Base-by-base conservation (phyloP, 495 filamentous ascomycete genomes). In the Rhypophila decipiens region DNA sequence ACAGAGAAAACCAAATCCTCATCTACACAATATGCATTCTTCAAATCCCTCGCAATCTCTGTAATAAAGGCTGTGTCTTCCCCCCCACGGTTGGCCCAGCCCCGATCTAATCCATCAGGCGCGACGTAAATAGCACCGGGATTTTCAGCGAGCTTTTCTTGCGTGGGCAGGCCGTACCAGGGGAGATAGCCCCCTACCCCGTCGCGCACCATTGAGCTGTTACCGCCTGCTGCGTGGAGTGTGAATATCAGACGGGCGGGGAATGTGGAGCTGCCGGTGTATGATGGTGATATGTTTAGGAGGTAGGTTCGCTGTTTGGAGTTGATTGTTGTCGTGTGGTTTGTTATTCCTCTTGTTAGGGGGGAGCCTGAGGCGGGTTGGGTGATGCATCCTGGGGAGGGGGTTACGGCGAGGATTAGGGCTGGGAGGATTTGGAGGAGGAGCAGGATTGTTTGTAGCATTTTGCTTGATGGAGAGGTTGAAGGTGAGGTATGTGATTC, bases 81-180 rank as follows among this genome's bases (percentile, higher is more conserved):
- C 35, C 67, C 67, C 1, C 50, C 58, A 3, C 24, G 49, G 51
- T 73, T 73, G 7, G 39, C 66, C 70, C 70, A 73, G 13, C 70
- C 68, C 18, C 59, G 58, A 29, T 67, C 50, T 29, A 66, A 55
- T 11, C 68, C 70, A 20, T 73, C 47, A 8, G 70, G 70, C 12
- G 64, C 57, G 9, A 73, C 64, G 20, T 62, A 68, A 24, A 72
- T 72, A 4, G 61, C 55, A n/a, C 64, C 65, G 40, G 58, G 61
- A 18, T 46, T 52, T 34, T 65, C 50, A 39, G 65, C 60, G 1
- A 51, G 60, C 8, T 68, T 54, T 5, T 50, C 39, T n/a, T n/a
- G n/a, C n/a, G n/a, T n/a, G 11, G 60, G 59, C 3, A 72, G 42
- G 39, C 69, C 66, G 45, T 72, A 72, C 44, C 57, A 72, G 3